A percentile compares a stretch with the other conserved stretches of the same genome.
Conservation (phyloP, 2,329 filamentous ascomycete species). For the Scytalidium sp. region DNA sequence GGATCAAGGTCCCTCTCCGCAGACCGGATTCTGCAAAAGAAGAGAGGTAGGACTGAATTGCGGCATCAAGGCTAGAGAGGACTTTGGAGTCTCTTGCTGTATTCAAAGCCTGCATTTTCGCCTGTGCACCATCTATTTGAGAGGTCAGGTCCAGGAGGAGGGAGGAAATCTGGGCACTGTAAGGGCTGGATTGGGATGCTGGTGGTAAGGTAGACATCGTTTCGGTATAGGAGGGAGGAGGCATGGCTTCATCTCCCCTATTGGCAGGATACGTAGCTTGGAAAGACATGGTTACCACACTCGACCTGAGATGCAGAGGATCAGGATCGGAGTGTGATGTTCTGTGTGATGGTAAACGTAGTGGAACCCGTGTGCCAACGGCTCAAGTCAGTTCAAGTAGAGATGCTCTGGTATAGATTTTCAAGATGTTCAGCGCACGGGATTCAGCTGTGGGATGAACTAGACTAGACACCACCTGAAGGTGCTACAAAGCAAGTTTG, state of each 20-base stretch:
- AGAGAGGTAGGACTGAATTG: conserved; percentile 23
- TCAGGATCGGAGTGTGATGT: no score
- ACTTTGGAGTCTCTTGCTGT: conserved; percentile 23
- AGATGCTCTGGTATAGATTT: no score
- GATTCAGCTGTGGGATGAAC: no score
- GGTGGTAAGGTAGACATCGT: conserved; percentile 10
- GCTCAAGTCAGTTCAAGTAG: no score
- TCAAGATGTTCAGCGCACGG: no score
- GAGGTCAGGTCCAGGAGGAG: conserved; percentile 19
- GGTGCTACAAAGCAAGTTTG: no score
- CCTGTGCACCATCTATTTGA: conserved; percentile 17
- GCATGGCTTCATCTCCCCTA: neutral
- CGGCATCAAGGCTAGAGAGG: conserved; percentile 20
- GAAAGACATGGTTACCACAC: neutral
- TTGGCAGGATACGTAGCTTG: neutral
- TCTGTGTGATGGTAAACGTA: no score
- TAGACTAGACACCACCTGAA: no score
- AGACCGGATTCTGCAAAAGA: conserved; percentile 20
- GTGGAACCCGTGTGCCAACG: no score
- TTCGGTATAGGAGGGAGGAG: conserved; percentile 15
- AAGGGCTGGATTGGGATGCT: conserved; percentile 12
- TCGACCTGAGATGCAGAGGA: no score
- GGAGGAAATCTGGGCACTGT: conserved; percentile 19
- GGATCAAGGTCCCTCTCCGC: conserved; percentile 19
- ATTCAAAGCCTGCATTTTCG: conserved; percentile 16